These are phyloP conservation scores for Aureobasidium sp. DNA, from an alignment of 2,329 filamentous ascomycete genomes.

Conservation along the genomic window DNA sequence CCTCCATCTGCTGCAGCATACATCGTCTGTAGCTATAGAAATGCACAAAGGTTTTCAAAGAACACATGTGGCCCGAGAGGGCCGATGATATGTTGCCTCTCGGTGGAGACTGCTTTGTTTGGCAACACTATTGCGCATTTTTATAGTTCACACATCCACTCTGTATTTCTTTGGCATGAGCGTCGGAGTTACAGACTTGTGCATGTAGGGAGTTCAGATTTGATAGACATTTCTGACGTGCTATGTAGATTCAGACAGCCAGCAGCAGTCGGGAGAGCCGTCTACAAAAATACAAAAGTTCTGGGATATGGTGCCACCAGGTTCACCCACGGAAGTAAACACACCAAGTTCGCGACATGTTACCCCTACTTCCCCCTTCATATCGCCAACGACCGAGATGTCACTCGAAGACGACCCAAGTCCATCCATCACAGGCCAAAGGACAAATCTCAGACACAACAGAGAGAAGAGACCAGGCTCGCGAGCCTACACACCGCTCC, in stretches of 20 bases:
- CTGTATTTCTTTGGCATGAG: no score
- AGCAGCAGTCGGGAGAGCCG: neutral
- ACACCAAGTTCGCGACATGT: neutral
- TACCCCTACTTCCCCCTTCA: neutral
- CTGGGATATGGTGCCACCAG: neutral
- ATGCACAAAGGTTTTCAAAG: neutral
- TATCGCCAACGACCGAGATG: neutral
- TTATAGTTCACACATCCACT: no score
- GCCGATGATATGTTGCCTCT: neutral
- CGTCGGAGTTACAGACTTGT: neutral
- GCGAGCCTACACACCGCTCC: neutral
- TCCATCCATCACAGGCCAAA: neutral
- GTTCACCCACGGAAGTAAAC: slow-evolving; percentile 6
- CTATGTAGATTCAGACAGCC: neutral
- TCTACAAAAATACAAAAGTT: neutral
- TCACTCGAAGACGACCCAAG: neutral
- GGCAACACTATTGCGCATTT: neutral
- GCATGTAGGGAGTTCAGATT: neutral
- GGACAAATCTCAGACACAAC: neutral
- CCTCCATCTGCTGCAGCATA: neutral
- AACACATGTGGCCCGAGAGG: neutral
- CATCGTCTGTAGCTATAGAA: neutral
- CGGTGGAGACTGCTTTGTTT: neutral
- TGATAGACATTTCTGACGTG: neutral
- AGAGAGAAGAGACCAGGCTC: neutral